Percentiles rank a stretch among this genome's conserved stretches.
phyloP scores from a whole-genome alignment of 768 basidiomycete species.

The Kwoniella mangroviensis region DNA sequence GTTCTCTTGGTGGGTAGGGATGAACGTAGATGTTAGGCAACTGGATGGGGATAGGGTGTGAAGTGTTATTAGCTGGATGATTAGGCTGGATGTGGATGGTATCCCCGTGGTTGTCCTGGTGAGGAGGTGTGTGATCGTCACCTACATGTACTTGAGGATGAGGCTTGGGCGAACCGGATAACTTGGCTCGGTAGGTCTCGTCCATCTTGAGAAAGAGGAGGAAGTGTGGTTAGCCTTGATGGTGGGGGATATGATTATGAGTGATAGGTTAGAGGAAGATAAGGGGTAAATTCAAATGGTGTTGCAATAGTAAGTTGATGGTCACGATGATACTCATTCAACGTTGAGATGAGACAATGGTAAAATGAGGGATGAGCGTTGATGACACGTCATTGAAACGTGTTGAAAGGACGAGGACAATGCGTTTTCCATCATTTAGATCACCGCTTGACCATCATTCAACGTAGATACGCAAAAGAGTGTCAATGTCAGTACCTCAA shows the following conservation, averaged over 20 bases:
- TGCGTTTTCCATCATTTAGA: neutral
- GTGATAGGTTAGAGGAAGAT: neutral
- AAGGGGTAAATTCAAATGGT: neutral
- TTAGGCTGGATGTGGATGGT: constrained; percentile 23
- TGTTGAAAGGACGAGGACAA: constrained; percentile 16
- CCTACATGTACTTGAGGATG: constrained; percentile 13
- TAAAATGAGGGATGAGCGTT: neutral
- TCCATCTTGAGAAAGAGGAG: constrained; percentile 19
- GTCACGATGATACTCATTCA: neutral
- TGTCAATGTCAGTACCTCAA: neutral
- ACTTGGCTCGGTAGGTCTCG: constrained; percentile 39
- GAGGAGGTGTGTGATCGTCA: constrained; percentile 5
- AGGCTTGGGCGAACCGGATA: constrained; percentile 32
- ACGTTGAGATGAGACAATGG: neutral
- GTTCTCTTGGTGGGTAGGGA: constrained; percentile 30
- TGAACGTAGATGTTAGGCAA: constrained; percentile 45
- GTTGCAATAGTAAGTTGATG: too few species aligned
- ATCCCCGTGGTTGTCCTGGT: constrained; percentile 14
- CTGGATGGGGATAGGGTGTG: constrained; percentile 38
- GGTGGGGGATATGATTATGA: constrained; percentile 1
- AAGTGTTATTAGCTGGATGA: neutral
- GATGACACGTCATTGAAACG: constrained; percentile 17
- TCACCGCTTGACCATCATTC: neutral
- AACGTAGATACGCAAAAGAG: constrained; percentile 3
- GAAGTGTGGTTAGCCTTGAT: neutral